phyloP scores from a whole-genome alignment of 352 stramenopile genomes.

The Chrysophaeum taylorii region DNA sequence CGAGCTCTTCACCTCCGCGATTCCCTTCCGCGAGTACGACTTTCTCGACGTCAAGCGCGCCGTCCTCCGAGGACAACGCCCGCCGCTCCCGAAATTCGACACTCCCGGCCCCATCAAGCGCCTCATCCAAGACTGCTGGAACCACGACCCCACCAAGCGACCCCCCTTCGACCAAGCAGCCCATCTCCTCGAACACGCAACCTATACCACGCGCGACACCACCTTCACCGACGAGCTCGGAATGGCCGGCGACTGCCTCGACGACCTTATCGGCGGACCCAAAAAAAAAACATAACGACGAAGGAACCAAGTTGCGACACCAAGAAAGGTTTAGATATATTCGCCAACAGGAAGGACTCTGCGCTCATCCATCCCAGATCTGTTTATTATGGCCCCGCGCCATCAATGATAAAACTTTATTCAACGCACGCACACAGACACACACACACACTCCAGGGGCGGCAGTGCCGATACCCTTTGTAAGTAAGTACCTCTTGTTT shows the following conservation, averaged over 20 bases:
- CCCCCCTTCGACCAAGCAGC: conserved; percentile 40
- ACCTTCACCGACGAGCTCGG: conserved; percentile 37
- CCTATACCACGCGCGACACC: conserved; percentile 32
- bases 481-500: too few relatives aligned
- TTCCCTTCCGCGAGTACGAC: conserved; percentile 61
- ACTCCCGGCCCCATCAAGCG: conserved; percentile 32
- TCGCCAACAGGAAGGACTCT: too few relatives aligned
- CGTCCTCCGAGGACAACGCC: conserved; percentile 58
- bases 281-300: too few relatives aligned
- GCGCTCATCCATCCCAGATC: too few relatives aligned
- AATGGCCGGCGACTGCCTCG: neutral
- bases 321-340: too few relatives aligned
- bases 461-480: too few relatives aligned
- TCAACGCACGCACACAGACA: too few relatives aligned
- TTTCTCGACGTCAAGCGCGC: conserved; percentile 55
- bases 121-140: conserved; percentile 31
- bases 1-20: conserved; percentile 68
- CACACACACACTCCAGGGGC: too few relatives aligned
- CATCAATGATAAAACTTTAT: too few relatives aligned
- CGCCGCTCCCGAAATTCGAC: conserved; percentile 57
- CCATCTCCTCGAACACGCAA: conserved; percentile 37
- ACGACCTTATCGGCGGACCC: neutral
- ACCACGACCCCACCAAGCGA: conserved; percentile 10
- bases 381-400: too few relatives aligned
- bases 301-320: too few relatives aligned